Evolutionary conservation across 345 rosid species (phyloP).

Genomic region (Reutealis trisperma): DNA sequence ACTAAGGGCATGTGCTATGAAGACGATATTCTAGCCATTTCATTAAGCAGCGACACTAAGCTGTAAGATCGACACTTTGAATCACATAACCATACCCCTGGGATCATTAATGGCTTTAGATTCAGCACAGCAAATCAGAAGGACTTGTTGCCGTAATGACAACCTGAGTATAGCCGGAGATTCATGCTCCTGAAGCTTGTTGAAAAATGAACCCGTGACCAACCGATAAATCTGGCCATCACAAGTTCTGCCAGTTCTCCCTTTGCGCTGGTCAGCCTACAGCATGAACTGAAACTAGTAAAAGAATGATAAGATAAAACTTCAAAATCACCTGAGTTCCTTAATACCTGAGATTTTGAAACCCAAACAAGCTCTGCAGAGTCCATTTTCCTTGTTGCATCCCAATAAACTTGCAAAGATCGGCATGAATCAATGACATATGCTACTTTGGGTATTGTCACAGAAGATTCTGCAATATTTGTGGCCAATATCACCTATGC

Average conservation of each 20-base stretch:
- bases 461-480: slow-evolving; percentile 95
- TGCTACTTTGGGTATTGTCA: slow-evolving; percentile 93
- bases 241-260: slow-evolving; percentile 97
- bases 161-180: slow-evolving; percentile 70
- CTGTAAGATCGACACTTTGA: neutral
- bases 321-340: neutral
- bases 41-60: slow-evolving; percentile 12
- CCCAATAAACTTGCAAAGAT: slow-evolving; percentile 93
- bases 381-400: slow-evolving; percentile 55
- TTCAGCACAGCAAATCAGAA: slow-evolving; percentile 78
- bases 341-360: slow-evolving; percentile 86
- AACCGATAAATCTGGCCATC: slow-evolving; percentile 90
- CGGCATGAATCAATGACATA: slow-evolving; percentile 92
- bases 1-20: neutral
- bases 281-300: slow-evolving; percentile 26
- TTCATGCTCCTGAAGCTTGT: slow-evolving; percentile 63
- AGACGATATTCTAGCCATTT: slow-evolving; percentile 3
- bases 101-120: slow-evolving; percentile 84
- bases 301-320: slow-evolving; percentile 11
- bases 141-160: slow-evolving; percentile 86
- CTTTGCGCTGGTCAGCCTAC: slow-evolving; percentile 93
- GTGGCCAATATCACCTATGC: slow-evolving; percentile 86
- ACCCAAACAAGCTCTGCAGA: slow-evolving; percentile 81
- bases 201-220: slow-evolving; percentile 78
- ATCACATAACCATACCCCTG: slow-evolving; percentile 51